phyloP scores from a whole-genome alignment of 2,329 filamentous ascomycete genomes.

The Lasiodiplodia hormozganensis region DNA sequence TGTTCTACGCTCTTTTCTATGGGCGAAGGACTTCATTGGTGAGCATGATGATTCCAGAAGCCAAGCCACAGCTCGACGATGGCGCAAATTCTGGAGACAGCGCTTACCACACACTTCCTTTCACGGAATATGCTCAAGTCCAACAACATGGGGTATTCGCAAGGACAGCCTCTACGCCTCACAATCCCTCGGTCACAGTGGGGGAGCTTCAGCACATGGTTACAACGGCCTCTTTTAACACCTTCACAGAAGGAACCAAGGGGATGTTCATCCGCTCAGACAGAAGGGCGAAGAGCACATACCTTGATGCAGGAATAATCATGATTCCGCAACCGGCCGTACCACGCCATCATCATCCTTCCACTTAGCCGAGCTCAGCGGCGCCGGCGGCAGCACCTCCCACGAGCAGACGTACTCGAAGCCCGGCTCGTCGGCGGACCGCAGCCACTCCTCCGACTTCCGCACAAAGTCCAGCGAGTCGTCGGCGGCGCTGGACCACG shows the following conservation, averaged over 20 bases:
- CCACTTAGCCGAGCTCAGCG: background rate
- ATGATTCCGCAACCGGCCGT: background rate
- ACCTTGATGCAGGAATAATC: background rate
- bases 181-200: background rate
- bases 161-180: background rate
- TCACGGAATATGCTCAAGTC: background rate
- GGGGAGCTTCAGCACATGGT: background rate
- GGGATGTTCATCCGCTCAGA: background rate
- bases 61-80: background rate
- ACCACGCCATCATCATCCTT: slow-evolving; percentile 1
- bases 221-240: background rate
- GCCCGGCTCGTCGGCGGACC: background rate
- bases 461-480: slow-evolving; percentile 11
- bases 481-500: slow-evolving; percentile 16
- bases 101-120: background rate
- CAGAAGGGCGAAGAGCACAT: background rate
- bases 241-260: background rate
- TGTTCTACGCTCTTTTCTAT: background rate
- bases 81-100: background rate
- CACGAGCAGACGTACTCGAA: slow-evolving; percentile 18
- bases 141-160: background rate
- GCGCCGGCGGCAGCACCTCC: background rate
- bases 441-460: slow-evolving; percentile 13
- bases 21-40: background rate
- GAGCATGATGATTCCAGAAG: background rate